A percentile compares a stretch with the other conserved stretches of the same genome.
Evolutionary conservation across 495 filamentous ascomycete species (phyloP).

Genomic region (Symbiotaphrina buchneri): DNA sequence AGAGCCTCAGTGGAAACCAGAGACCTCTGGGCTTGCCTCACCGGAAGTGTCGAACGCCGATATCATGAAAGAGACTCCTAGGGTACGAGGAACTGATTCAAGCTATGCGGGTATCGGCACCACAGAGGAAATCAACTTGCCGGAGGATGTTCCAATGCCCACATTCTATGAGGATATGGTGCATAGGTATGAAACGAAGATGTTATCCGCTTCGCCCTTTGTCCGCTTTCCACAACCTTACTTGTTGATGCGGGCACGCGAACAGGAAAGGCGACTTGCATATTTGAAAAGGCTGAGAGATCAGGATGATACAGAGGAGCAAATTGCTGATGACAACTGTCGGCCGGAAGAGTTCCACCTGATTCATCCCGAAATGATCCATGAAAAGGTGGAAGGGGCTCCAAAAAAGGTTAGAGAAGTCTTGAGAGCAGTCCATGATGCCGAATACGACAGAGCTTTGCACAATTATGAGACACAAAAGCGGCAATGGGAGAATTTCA

Average conservation of each 20-base stretch:
- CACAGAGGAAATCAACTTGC: conserved; percentile 30
- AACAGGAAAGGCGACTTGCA: conserved; percentile 62
- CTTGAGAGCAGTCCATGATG: conserved; percentile 79
- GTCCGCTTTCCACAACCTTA: conserved; percentile 90
- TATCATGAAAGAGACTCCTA: no score
- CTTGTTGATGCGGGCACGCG: conserved; percentile 72
- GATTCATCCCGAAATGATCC: conserved; percentile 87
- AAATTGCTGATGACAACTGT: conserved; percentile 30
- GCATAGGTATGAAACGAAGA: conserved; percentile 69
- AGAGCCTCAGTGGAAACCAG: no score
- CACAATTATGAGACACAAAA: conserved; percentile 91
- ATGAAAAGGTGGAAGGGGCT: conserved; percentile 48
- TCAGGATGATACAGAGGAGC: conserved; percentile 33
- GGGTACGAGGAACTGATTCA: no score
- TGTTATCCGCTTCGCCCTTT: conserved; percentile 91
- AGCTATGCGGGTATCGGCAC: background rate
- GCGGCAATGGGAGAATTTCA: conserved; percentile 83
- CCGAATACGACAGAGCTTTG: conserved; percentile 86
- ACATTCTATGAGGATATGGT: conserved; percentile 91
- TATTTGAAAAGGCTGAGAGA: conserved; percentile 68
- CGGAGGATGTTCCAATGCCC: conserved; percentile 72
- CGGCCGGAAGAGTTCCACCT: conserved; percentile 57
- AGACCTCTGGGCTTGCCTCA: no score
- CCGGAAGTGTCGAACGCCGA: no score
- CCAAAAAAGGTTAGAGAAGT: conserved; percentile 80